Evolutionary conservation across 495 filamentous ascomycete genomes (phyloP).

Genomic region (Daldinia childiae): DNA sequence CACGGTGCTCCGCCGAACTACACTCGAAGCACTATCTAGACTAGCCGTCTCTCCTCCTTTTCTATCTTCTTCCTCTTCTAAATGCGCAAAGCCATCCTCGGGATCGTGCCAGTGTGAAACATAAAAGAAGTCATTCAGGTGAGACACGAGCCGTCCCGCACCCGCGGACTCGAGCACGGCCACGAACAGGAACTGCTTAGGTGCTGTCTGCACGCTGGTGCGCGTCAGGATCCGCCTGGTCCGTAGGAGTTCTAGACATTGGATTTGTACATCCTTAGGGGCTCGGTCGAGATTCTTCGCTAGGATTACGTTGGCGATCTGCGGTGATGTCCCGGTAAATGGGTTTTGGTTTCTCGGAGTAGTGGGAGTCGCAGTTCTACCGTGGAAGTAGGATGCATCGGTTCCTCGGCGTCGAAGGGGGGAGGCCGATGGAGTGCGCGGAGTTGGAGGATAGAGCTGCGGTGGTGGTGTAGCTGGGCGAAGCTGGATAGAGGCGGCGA

Average conservation of each 20-base stretch:
- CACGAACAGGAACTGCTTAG: slow-evolving; percentile 82
- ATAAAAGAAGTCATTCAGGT: slow-evolving; percentile 84
- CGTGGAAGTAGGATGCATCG: slow-evolving; percentile 22
- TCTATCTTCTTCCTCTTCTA: slow-evolving; percentile 57
- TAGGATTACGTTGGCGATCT: slow-evolving; percentile 83
- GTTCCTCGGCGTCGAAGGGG: slow-evolving; percentile 31
- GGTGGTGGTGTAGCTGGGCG: slow-evolving; percentile 36
- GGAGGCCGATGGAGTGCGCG: slow-evolving; percentile 29
- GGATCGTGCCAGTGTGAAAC: slow-evolving; percentile 86
- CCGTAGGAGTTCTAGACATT: slow-evolving; percentile 87
- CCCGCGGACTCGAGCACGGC: slow-evolving; percentile 67
- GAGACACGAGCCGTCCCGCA: slow-evolving; percentile 45
- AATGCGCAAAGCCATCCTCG: slow-evolving; percentile 74
- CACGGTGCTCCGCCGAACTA: slow-evolving; percentile 36
- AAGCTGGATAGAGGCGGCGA: slow-evolving; percentile 68
- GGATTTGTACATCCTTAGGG: slow-evolving; percentile 78
- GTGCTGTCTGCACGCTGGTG: slow-evolving; percentile 74
- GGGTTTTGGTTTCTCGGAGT: slow-evolving; percentile 8
- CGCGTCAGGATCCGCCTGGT: slow-evolving; percentile 78
- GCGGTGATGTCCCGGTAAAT: slow-evolving; percentile 27
- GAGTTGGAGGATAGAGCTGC: slow-evolving; percentile 27
- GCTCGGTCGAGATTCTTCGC: slow-evolving; percentile 80
- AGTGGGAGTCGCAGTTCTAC: background rate
- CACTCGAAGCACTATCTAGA: slow-evolving; percentile 47
- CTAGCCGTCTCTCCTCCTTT: slow-evolving; percentile 41